These are phyloP conservation scores for Austroboletus novae-zelandiae DNA, from an alignment of 1,284 basidiomycete species.

Conservation along the genomic window DNA sequence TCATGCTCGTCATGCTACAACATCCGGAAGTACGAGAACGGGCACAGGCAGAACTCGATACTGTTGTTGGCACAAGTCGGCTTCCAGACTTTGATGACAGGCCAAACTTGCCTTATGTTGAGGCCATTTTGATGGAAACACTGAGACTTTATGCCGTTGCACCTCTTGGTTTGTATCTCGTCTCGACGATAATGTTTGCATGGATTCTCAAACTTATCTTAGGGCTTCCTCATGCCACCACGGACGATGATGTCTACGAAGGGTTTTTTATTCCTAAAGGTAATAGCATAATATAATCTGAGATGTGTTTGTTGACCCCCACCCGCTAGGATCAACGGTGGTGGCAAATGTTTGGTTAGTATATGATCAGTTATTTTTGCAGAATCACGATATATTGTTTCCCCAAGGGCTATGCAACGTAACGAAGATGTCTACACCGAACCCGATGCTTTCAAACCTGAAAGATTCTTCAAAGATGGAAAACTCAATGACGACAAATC, in stretches of 20 bases:
- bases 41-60: slow-evolving; percentile 45
- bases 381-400: background rate
- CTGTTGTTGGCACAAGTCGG: slow-evolving; percentile 35
- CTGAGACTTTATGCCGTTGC: slow-evolving; percentile 46
- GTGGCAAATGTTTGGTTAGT: slow-evolving; percentile 46
- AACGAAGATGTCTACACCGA: slow-evolving; percentile 40
- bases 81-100: slow-evolving; percentile 43
- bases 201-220: background rate
- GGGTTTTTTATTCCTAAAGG: slow-evolving; percentile 45
- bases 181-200: background rate
- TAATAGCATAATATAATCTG: background rate
- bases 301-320: background rate
- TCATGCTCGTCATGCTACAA: slow-evolving; percentile 49
- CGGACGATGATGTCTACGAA: slow-evolving; percentile 28
- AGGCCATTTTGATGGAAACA: slow-evolving; percentile 49
- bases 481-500: slow-evolving; percentile 34
- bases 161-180: slow-evolving; percentile 20
- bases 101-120: slow-evolving; percentile 40
- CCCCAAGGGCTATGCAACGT: slow-evolving; percentile 42
- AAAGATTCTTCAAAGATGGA: slow-evolving; percentile 34
- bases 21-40: slow-evolving; percentile 42
- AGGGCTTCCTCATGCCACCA: slow-evolving; percentile 45
- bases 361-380: background rate
- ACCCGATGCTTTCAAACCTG: slow-evolving; percentile 42
- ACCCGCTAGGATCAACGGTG: slow-evolving; percentile 31